A percentile compares a stretch with the other conserved stretches of the same genome.
These are phyloP conservation scores for Torulaspora maleeae DNA, from an alignment of 805 yeast genomes.

Conservation along the genomic window DNA sequence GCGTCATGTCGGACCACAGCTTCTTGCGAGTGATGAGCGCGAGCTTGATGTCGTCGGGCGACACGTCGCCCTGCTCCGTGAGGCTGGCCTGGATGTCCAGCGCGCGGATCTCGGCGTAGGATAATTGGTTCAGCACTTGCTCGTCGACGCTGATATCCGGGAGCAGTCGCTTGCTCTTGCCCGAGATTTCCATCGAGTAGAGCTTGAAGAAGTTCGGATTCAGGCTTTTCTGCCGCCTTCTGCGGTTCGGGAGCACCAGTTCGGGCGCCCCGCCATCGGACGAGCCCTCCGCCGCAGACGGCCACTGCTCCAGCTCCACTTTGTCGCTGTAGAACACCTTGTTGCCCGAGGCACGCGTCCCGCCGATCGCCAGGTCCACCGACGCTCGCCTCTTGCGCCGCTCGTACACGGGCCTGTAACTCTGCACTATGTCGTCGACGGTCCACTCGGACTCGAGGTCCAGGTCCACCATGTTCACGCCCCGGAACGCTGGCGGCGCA, in stretches of 20 bases:
- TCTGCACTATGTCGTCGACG: constrained; percentile 18
- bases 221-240: constrained; percentile 26
- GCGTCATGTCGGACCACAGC: constrained; percentile 31
- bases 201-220: constrained; percentile 31
- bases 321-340: constrained; percentile 13
- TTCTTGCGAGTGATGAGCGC: constrained; percentile 33
- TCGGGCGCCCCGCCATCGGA: constrained; percentile 1
- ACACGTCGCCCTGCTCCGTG: constrained; percentile 15
- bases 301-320: constrained; percentile 33
- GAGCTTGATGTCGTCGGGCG: constrained; percentile 25
- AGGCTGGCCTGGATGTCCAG: constrained; percentile 17
- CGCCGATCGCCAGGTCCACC: constrained; percentile 7
- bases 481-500: constrained; percentile 8
- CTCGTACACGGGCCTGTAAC: constrained; percentile 23
- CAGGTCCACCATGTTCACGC: constrained; percentile 25
- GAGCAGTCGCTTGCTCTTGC: constrained; percentile 21
- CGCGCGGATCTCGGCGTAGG: constrained; percentile 21
- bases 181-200: constrained; percentile 29
- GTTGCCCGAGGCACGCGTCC: neutral
- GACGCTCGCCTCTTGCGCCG: constrained; percentile 5
- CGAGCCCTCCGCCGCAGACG: constrained; percentile 8
- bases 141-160: constrained; percentile 34
- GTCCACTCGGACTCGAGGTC: constrained; percentile 23
- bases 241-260: constrained; percentile 20
- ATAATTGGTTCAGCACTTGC: constrained; percentile 20